Percentiles rank a stretch among this genome's conserved stretches.
Evolutionary conservation across 2,329 filamentous ascomycete species (phyloP).

Genomic region (Alternaria postmessia): DNA sequence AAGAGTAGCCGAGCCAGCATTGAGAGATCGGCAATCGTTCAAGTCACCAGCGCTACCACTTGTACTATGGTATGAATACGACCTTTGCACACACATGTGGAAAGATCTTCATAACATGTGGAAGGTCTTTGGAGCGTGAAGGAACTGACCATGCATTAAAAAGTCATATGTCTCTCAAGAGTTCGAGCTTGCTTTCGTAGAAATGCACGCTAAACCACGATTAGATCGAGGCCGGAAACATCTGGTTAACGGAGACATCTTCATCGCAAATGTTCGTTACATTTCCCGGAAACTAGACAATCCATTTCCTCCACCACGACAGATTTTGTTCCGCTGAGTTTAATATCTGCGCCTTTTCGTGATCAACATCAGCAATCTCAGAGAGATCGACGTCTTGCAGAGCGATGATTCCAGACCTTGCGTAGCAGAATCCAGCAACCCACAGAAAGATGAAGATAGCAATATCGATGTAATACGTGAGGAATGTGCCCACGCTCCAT

Average conservation of each 20-base stretch:
- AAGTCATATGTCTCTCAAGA: too few species aligned
- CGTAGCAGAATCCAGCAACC: background rate
- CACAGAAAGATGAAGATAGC: slow-evolving; percentile 19
- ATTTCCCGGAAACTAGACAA: background rate
- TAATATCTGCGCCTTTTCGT: background rate
- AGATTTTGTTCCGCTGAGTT: background rate
- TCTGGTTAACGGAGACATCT: background rate
- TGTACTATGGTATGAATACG: too few species aligned
- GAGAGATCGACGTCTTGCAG: background rate
- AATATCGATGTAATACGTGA: slow-evolving; percentile 62
- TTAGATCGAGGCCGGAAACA: too few species aligned
- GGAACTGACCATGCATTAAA: too few species aligned
- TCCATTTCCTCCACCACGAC: background rate
- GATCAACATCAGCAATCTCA: slow-evolving; percentile 1
- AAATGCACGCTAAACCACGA: too few species aligned
- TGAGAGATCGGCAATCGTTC: too few species aligned
- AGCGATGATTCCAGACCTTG: background rate
- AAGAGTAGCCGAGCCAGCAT: too few species aligned
- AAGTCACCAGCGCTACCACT: too few species aligned
- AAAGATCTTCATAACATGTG: too few species aligned
- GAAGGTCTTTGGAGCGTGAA: too few species aligned
- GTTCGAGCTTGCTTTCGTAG: too few species aligned
- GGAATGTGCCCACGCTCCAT: slow-evolving; percentile 59
- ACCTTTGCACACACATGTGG: too few species aligned
- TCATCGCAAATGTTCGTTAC: background rate